Evolutionary conservation across 2,329 filamentous ascomycete genomes (phyloP).

Genomic region (Aspergillus fischeri): DNA sequence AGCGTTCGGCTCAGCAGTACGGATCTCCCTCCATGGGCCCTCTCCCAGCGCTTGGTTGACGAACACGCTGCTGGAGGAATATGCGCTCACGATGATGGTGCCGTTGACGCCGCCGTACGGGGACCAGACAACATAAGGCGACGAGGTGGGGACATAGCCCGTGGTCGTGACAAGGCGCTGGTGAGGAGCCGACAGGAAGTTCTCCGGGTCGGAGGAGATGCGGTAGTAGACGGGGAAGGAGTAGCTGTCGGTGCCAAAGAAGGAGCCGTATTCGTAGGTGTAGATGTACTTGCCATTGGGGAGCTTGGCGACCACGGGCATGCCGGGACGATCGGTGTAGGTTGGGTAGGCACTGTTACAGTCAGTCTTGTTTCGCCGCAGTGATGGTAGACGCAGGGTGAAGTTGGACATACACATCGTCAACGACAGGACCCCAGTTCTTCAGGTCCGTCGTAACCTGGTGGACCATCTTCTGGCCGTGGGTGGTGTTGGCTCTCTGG

Average conservation of each 20-base stretch:
- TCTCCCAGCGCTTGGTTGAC: slow-evolving; percentile 45
- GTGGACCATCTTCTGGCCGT: slow-evolving; percentile 67
- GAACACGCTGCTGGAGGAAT: slow-evolving; percentile 30
- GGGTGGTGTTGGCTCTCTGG: slow-evolving; percentile 57
- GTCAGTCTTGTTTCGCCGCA: neutral
- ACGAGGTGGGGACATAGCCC: slow-evolving; percentile 41
- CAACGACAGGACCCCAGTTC: slow-evolving; percentile 59
- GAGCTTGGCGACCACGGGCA: slow-evolving; percentile 59
- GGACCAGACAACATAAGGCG: slow-evolving; percentile 53
- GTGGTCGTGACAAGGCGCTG: slow-evolving; percentile 42
- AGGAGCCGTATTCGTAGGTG: slow-evolving; percentile 58
- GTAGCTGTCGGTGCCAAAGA: slow-evolving; percentile 28
- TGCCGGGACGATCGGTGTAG: slow-evolving; percentile 63
- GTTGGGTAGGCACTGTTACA: slow-evolving; percentile 43
- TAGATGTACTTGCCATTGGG: slow-evolving; percentile 60
- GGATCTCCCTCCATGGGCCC: slow-evolving; percentile 45
- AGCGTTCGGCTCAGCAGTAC: slow-evolving; percentile 36
- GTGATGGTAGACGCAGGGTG: too few relatives aligned
- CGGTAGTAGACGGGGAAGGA: slow-evolving; percentile 53
- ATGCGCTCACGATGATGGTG: slow-evolving; percentile 44
- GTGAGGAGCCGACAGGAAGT: slow-evolving; percentile 42
- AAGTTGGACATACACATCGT: slow-evolving; percentile 45
- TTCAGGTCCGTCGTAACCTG: slow-evolving; percentile 57
- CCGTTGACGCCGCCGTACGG: slow-evolving; percentile 44
- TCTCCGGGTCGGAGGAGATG: slow-evolving; percentile 44